Conservation (phyloP, 495 filamentous ascomycete genomes). For the Podospora pseudocomata region DNA sequence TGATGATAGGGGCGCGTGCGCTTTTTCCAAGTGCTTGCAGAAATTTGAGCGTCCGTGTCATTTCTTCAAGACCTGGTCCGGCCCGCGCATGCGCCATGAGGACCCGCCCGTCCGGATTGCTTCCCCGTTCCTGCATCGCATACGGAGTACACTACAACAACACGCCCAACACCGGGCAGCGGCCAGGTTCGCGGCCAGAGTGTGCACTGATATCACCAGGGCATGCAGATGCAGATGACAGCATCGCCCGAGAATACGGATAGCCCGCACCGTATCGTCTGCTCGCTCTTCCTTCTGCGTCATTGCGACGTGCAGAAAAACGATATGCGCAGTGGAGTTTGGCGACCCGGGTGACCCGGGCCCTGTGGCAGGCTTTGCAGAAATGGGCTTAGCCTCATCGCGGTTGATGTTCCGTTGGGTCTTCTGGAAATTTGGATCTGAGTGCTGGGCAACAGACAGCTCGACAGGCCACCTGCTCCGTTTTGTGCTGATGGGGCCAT, state of each 20-base stretch:
- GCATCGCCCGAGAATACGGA: not conserved
- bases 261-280: not conserved
- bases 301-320: not conserved
- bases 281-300: not conserved
- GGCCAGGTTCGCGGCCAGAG: not conserved
- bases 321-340: conserved; percentile 11
- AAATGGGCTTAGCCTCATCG: conserved; percentile 22
- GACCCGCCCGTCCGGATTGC: not conserved
- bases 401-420: conserved; percentile 16
- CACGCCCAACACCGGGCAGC: not conserved
- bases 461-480: conserved; percentile 7
- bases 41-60: not conserved
- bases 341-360: conserved; percentile 9
- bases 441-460: conserved; percentile 10
- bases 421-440: conserved; percentile 27
- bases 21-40: not conserved
- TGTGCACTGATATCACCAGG: not conserved
- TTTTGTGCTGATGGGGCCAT: not conserved
- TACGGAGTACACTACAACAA: not conserved
- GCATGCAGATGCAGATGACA: not conserved
- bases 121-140: not conserved
- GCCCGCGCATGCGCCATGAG: not conserved
- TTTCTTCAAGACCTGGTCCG: not conserved
- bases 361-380: conserved; percentile 6
- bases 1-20: no score